Evolutionary conservation across 352 stramenopile genomes (phyloP).

Genomic region (Globisporangium yorkense): DNA sequence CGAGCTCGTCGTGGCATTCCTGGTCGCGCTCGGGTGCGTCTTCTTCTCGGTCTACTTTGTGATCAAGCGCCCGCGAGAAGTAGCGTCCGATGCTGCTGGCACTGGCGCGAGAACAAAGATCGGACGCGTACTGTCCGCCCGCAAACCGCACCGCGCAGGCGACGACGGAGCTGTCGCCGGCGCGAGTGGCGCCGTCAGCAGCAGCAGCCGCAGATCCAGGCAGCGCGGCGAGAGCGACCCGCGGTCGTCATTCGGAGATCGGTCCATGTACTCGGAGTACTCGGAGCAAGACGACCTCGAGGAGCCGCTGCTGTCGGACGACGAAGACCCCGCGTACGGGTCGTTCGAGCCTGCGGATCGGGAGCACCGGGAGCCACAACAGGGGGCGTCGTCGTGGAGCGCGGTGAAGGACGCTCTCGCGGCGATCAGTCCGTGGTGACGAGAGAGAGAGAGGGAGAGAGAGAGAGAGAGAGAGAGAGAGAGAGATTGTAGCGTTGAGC

Average conservation of each 20-base stretch:
- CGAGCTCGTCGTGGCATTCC: conserved; percentile 78
- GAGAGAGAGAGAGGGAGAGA: not conserved
- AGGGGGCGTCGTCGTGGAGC: conserved; percentile 33
- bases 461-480: not conserved
- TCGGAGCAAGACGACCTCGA: conserved; percentile 42
- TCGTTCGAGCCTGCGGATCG: conserved; percentile 33
- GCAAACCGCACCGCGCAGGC: conserved; percentile 3
- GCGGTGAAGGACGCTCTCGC: conserved; percentile 45
- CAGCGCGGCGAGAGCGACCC: not conserved
- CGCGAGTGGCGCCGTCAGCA: not conserved
- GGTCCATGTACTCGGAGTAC: conserved; percentile 10
- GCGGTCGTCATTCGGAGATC: conserved; percentile 9
- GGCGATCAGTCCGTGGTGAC: conserved; percentile 70
- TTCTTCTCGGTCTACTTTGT: conserved; percentile 88
- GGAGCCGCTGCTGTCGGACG: conserved; percentile 60
- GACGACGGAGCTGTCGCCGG: not conserved
- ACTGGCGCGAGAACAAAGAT: not conserved
- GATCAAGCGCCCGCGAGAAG: conserved; percentile 65
- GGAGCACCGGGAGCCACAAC: conserved; percentile 9
- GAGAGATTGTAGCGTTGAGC: too few species aligned
- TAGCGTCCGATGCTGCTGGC: not conserved
- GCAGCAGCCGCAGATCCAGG: not conserved
- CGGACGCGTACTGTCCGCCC: conserved; percentile 7
- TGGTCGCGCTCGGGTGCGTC: conserved; percentile 73
- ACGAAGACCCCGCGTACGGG: conserved; percentile 62